Conservation (phyloP, 1,284 basidiomycete genomes). For the Leccinum insigne region DNA sequence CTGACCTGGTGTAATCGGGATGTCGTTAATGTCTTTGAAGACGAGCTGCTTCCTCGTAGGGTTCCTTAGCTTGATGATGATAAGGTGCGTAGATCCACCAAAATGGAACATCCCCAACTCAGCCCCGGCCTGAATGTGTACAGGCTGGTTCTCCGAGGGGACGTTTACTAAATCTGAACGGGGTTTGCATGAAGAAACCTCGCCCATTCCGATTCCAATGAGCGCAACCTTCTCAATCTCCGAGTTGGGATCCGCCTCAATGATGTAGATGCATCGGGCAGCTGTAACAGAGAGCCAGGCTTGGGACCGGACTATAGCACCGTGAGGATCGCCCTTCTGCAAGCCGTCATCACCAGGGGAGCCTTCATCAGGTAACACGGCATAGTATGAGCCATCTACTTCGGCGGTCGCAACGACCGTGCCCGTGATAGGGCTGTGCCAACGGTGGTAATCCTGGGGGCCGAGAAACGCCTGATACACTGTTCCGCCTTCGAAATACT, state of each 20-base stretch:
- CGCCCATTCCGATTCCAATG: conserved; percentile 54
- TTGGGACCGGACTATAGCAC: conserved; percentile 40
- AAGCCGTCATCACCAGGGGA: not conserved
- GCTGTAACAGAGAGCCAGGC: conserved; percentile 26
- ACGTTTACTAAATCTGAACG: no score
- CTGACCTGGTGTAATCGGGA: not conserved
- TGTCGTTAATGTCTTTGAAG: not conserved
- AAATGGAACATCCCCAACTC: conserved; percentile 52
- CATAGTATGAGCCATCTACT: conserved; percentile 53
- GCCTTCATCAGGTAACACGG: conserved; percentile 19
- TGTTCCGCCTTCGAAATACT: conserved; percentile 39
- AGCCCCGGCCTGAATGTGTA: conserved; percentile 38
- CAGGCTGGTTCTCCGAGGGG: no score
- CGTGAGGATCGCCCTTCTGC: conserved; percentile 14
- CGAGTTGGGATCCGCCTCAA: conserved; percentile 42
- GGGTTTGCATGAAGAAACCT: conserved; percentile 47
- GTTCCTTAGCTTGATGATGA: conserved; percentile 36
- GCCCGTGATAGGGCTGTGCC: conserved; percentile 53
- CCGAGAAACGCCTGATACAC: conserved; percentile 56
- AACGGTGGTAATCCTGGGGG: conserved; percentile 50
- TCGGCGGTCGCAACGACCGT: conserved; percentile 40
- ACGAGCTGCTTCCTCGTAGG: not conserved
- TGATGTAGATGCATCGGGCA: conserved; percentile 52
- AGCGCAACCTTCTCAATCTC: conserved; percentile 40
- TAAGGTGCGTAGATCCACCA: conserved; percentile 47